Conservation (phyloP, 257 asterid genomes). For the Anisodus tanguticus region DNA sequence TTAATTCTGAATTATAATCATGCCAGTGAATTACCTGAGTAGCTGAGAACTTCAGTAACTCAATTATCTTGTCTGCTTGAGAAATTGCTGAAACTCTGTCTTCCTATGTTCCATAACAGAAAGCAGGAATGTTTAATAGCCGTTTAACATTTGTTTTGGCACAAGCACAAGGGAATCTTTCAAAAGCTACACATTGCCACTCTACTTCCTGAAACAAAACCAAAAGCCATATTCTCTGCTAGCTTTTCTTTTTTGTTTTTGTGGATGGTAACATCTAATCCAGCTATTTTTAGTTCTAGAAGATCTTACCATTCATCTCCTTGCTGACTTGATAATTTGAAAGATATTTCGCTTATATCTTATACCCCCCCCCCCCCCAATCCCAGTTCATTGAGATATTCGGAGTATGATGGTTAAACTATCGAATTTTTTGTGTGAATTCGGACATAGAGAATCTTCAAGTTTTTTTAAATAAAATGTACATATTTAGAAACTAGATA, state of each 20-base stretch:
- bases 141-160: background rate
- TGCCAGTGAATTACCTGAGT: conserved; percentile 70
- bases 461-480: conserved; percentile 4
- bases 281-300: background rate
- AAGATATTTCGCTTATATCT: background rate
- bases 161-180: conserved; percentile 2
- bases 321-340: background rate
- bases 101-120: conserved; percentile 59
- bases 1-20: conserved; percentile 24
- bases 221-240: background rate
- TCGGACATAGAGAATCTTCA: conserved; percentile 6
- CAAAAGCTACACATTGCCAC: background rate
- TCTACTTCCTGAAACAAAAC: conserved; percentile 6
- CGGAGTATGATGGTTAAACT: background rate
- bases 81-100: conserved; percentile 79
- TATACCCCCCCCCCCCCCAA: background rate
- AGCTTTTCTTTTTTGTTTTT: background rate
- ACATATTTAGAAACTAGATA: conserved; percentile 1
- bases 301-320: background rate
- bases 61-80: conserved; percentile 92
- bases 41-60: conserved; percentile 79
- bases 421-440: background rate
- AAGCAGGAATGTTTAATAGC: conserved; percentile 28
- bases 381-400: background rate
- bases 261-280: too few relatives aligned